Percentiles rank a stretch among this genome's conserved stretches.
Conservation (phyloP, 1,284 basidiomycete species). For the Ceratobasidium theobromae region DNA sequence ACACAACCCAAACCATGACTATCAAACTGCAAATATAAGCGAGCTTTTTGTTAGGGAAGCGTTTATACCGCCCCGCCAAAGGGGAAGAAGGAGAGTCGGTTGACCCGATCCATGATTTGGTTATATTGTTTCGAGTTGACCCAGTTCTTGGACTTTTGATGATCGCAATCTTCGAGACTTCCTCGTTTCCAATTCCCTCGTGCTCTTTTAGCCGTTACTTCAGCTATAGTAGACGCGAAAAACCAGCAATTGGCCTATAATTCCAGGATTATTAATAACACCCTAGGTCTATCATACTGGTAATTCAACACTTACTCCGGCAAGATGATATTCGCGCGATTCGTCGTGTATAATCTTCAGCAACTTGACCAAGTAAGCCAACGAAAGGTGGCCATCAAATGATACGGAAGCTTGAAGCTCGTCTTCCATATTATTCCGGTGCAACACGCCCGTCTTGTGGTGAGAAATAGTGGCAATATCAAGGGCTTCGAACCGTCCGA, state of each 20-base stretch:
- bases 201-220: background rate
- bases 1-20: no score
- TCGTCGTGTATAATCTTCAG: conserved; percentile 18
- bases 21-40: no score
- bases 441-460: background rate
- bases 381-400: background rate
- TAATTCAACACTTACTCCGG: background rate
- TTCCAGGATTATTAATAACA: background rate
- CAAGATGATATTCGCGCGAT: conserved; percentile 10
- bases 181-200: background rate
- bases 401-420: background rate
- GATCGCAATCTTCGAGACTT: background rate
- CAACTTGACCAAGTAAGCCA: background rate
- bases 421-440: background rate
- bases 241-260: conserved; percentile 25
- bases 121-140: conserved; percentile 4
- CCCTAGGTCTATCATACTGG: background rate
- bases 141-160: conserved; percentile 5
- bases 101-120: background rate
- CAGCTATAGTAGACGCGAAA: conserved; percentile 4
- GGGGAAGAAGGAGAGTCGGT: conserved; percentile 1
- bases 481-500: background rate
- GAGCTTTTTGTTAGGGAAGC: no score
- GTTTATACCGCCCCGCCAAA: no score
- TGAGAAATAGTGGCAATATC: conserved; percentile 6